Percentiles rank a stretch among this genome's conserved stretches.
These are phyloP conservation scores for Malassezia sympodialis DNA, from an alignment of 1,284 basidiomycete genomes.

Conservation along the genomic window DNA sequence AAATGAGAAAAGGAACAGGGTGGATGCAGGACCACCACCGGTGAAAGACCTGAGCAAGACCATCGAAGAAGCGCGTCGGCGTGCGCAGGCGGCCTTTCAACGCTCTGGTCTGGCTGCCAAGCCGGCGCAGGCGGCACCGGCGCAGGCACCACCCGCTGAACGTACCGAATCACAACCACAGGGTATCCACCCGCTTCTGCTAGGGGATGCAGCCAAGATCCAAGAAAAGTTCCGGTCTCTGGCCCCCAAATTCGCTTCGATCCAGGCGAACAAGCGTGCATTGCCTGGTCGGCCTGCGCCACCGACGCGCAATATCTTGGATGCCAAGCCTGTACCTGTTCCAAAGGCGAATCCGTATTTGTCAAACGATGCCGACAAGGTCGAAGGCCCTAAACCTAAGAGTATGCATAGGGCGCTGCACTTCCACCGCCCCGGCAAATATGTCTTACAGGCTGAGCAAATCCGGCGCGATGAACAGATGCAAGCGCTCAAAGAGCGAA, in stretches of 20 bases:
- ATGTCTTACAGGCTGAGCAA: conserved; percentile 39
- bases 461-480: conserved; percentile 56
- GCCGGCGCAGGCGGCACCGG: background rate
- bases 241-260: conserved; percentile 15
- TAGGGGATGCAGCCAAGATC: conserved; percentile 16
- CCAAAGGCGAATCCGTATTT: conserved; percentile 33
- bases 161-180: conserved; percentile 13
- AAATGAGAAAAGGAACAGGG: conserved; percentile 4
- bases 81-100: conserved; percentile 12
- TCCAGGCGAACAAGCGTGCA: conserved; percentile 11
- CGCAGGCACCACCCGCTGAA: background rate
- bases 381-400: conserved; percentile 21
- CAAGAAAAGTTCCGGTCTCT: conserved; percentile 14
- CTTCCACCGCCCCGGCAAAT: conserved; percentile 41
- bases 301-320: background rate
- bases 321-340: background rate
- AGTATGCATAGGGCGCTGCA: conserved; percentile 36
- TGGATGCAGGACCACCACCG: background rate
- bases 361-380: background rate
- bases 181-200: conserved; percentile 35
- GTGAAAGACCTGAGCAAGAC: conserved; percentile 5
- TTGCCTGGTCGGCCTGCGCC: background rate
- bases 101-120: conserved; percentile 7
- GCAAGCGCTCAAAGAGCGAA: conserved; percentile 80
- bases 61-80: conserved; percentile 16